Evolutionary conservation across 768 basidiomycete species (phyloP), one percentile per base, ranked within the genome.

Genomic region (Tricholoma sp.): DNA sequence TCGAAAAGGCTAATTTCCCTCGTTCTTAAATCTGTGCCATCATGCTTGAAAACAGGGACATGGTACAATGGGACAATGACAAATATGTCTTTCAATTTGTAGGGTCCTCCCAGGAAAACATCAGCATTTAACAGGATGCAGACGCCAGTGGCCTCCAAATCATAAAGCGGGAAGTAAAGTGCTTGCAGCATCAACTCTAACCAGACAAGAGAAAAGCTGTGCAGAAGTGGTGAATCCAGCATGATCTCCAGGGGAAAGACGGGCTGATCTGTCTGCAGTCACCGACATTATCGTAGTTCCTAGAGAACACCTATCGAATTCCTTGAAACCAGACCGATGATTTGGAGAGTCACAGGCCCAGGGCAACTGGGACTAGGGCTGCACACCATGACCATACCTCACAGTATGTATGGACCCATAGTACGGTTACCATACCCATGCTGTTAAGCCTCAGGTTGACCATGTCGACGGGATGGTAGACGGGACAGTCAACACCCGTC

Each of bases 171-270:
- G 58, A 76, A 63, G 61, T 79, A 84, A 36, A 80, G 64, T 2
- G 80, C 80, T 8, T 69, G 70, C 9, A 77, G 72, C 9, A 83
- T 70, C 8, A 81, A 81, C 65, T 83, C 82, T 81, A 53, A 83
- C 80, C 6, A 84, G 73, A 61, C 80, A 82, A 29, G 81, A 82
- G n/a, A 83, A 59, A 4, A 84, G 64, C 28, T 82, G 78, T 12
- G 80, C 70, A 24, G 74, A 68, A 34, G 76, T 76, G n/a, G n/a
- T n/a, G 60, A 82, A 81, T 18, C 72, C 66, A 36, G 81, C 81
- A 28, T 74, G 73, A 64, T 76, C 71, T 36, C 61, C 61, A 36
- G 79, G 72, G n/a, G n/a, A n/a, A n/a, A n/a, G n/a, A n/a, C n/a
- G n/a, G n/a, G n/a, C n/a, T n/a, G n/a, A n/a, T n/a, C n/a, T n/a